Base-by-base conservation (phyloP, 108 stramenopile genomes). In the Nitzschia putrida region DNA sequence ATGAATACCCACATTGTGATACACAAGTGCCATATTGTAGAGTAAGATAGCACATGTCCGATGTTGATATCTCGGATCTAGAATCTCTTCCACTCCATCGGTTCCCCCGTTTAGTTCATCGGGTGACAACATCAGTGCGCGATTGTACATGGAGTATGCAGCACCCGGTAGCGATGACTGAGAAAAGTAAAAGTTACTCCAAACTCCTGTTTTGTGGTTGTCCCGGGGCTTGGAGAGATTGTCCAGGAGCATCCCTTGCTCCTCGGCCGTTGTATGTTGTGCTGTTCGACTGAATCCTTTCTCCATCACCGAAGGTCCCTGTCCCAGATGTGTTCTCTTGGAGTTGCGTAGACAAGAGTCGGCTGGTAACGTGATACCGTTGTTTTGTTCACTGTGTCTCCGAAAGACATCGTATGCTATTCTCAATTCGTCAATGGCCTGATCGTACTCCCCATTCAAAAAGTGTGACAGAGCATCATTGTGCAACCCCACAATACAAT, bases 1-100 rank as follows among this genome's bases (percentile, higher is more conserved):
- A 50, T 43, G 69, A 47, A 58, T 42, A 6, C 69, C 69, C 9
- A 70, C 34, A 39, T 70, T 72, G 63, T 72, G 72, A 44, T 72
- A 16, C 8, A 54, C 42, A 2, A 72, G 55, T 20, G 63, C 72
- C 34, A 64, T 39, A 57, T 72, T 72, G 61, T 72, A 72, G 8
- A 72, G 63, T 56, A 72, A 13, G 18, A 72, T 53, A 16, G 72
- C 61, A 9, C 25, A 20, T 34, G 63, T 72, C 11, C 58, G 44
- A 24, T 64, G 63, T 5, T 47, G 63, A 34, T 64, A 55, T 21
- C 22, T 39, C 4, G 23, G 16, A n/a, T 13, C 39, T 3, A 60
- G 21, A 39, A 60, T 55, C 13, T 49, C 24, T 6, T 16, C 22
- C 20, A 13, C 22, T 13, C 2, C 20, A 50, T 8, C 52, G 41